Base-by-base conservation (phyloP, 306 rosid genomes). In the Cyclanthera cordifolia region DNA sequence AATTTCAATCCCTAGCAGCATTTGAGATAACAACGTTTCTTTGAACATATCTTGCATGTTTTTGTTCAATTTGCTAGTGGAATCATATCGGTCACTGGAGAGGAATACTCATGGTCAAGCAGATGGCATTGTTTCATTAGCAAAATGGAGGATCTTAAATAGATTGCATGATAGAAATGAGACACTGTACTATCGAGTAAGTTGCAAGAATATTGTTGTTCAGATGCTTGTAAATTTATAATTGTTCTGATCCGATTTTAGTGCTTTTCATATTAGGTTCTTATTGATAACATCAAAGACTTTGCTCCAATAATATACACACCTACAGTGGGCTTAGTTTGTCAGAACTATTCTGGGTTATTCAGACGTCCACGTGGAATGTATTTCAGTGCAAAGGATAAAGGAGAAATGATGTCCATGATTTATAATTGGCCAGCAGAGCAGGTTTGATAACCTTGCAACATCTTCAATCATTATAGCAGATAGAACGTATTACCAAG, bases 361-460 rank as follows among this genome's bases (percentile, higher is more conserved):
- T 94, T 86, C 74, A 85, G 99, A 82, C 95, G 99, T 51, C 97
- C 99, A 0, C 99, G 99, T 2, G 99, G 99, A 59, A 94, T 94
- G 99, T 94, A 94, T 81, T 94, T 94, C 81, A 86, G 99, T 79
- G 99, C 97, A 54, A 94, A 83, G 82, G 99, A 94, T 81, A 94
- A 87, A 79, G 99, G 99, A 43, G 99, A 94, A 83, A 94, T 94
- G 99, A 90, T 94, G 99, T 90, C 99, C 67, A 94, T 94, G 99
- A 94, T 94, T 74, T 94, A 90, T 75, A 94, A 94, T 72, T 94
- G 99, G 99, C 99, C 99, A 70, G 84, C 85, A 41, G 79, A 81
- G 0, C 55, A 90, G 94, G 99, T 88, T 80, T 39, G 55, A 71
- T 32, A 72, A 27, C 47, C 25, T 68, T 54, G 25, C 16, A 23